phyloP scores from a whole-genome alignment of 306 rosid genomes.

The Vigna trinervia region DNA sequence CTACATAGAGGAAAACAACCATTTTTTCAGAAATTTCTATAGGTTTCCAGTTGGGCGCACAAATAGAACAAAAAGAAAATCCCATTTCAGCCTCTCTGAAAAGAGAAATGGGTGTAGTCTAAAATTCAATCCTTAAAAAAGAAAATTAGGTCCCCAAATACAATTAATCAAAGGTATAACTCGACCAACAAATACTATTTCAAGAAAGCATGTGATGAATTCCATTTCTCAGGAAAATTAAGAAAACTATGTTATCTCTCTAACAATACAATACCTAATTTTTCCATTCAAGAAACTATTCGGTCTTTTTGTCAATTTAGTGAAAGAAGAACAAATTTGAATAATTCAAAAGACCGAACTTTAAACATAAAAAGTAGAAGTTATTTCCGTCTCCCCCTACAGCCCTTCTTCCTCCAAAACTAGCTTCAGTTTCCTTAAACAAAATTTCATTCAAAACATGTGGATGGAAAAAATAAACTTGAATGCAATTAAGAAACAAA shows the following conservation, averaged over 20 bases:
- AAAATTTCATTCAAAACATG: too few species aligned
- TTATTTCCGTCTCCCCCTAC: too few species aligned
- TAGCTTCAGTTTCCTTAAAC: too few species aligned
- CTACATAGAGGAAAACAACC: not conserved
- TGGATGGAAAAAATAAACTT: not conserved
- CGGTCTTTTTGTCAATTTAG: not conserved
- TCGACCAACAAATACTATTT: not conserved
- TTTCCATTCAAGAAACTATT: not conserved
- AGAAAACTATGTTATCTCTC: not conserved
- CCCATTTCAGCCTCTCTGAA: not conserved
- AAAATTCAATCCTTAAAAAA: not conserved
- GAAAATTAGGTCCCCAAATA: not conserved
- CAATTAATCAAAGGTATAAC: not conserved
- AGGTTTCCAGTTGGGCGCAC: not conserved
- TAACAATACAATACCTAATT: not conserved
- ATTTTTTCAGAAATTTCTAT: conserved; percentile 5
- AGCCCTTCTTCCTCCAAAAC: too few species aligned
- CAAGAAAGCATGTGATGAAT: not conserved
- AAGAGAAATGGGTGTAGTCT: not conserved
- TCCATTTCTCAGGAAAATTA: not conserved
- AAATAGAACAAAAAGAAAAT: not conserved
- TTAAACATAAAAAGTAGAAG: not conserved
- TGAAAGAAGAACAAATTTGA: not conserved
- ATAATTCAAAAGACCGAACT: not conserved
- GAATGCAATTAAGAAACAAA: too few species aligned